These are phyloP conservation scores for Durio zibethinus DNA, from an alignment of 345 rosid genomes.

Conservation along the genomic window DNA sequence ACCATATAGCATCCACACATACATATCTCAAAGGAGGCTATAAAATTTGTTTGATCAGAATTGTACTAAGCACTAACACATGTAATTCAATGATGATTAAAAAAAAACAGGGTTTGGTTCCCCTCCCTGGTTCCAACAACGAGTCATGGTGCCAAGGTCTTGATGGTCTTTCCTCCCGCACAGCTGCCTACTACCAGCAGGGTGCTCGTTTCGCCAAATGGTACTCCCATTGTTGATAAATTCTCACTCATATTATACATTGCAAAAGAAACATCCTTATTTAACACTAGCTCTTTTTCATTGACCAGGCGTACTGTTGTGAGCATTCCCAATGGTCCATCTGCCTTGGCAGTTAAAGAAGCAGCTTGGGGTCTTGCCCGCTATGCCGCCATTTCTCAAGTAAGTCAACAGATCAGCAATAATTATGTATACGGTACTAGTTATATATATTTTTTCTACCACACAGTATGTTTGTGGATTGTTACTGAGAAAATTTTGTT, in stretches of 20 bases:
- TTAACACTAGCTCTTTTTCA: slow-evolving; percentile 3
- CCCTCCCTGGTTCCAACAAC: slow-evolving; percentile 80
- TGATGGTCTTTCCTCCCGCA: slow-evolving; percentile 86
- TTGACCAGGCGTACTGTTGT: slow-evolving; percentile 85
- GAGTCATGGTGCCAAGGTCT: slow-evolving; percentile 99
- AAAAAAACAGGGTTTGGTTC: slow-evolving; percentile 85
- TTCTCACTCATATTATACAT: not conserved
- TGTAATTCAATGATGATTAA: slow-evolving; percentile 11
- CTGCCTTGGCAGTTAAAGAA: slow-evolving; percentile 92
- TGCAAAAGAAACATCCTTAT: not conserved
- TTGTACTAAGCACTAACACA: not conserved
- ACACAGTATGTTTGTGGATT: not conserved
- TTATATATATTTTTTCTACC: too few relatives aligned
- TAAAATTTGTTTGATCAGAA: not conserved
- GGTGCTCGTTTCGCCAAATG: slow-evolving; percentile 99
- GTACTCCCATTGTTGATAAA: slow-evolving; percentile 29
- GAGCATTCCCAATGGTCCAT: slow-evolving; percentile 98
- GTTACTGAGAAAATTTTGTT: slow-evolving; percentile 13
- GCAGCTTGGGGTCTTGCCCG: slow-evolving; percentile 99
- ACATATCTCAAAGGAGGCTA: not conserved
- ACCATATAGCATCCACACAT: not conserved
- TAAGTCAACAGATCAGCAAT: slow-evolving; percentile 13
- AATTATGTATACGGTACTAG: too few relatives aligned
- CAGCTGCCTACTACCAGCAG: slow-evolving; percentile 97
- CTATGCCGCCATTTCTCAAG: slow-evolving; percentile 92